Evolutionary conservation across 2,329 filamentous ascomycete species (phyloP).

Genomic region (Nigrograna mackinnonii): DNA sequence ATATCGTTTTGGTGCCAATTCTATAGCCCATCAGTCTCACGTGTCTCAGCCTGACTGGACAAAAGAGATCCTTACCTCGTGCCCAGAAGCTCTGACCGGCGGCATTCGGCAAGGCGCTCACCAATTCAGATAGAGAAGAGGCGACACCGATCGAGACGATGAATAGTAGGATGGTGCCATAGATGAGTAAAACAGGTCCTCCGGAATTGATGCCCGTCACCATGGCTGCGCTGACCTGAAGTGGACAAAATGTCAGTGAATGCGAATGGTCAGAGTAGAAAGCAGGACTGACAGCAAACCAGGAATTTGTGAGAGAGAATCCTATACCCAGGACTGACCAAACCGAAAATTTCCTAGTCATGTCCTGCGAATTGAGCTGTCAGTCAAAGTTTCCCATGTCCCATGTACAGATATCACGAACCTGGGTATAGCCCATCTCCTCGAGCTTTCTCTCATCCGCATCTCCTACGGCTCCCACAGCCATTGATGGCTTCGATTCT

Average conservation of each 20-base stretch:
- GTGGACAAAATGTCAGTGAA: no score
- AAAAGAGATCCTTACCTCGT: no score
- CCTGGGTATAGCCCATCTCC: conserved; percentile 47
- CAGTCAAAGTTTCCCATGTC: conserved; percentile 13
- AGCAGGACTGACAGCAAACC: conserved; percentile 31
- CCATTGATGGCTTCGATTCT: conserved; percentile 1
- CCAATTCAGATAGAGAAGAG: conserved; percentile 46
- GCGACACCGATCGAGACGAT: conserved; percentile 46
- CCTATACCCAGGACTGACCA: conserved; percentile 48
- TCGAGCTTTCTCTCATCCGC: conserved; percentile 41
- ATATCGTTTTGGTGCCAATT: conserved; percentile 45
- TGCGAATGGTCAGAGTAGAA: no score
- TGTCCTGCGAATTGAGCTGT: conserved; percentile 46
- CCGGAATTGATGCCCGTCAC: conserved; percentile 51
- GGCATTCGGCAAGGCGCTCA: conserved; percentile 49
- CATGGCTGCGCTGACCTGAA: conserved; percentile 45
- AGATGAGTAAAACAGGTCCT: conserved; percentile 48
- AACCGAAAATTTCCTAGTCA: conserved; percentile 47
- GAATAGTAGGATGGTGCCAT: conserved; percentile 47
- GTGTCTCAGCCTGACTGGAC: no score
- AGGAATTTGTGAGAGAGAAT: conserved; percentile 51
- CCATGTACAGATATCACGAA: no score
- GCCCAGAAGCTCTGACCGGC: conserved; percentile 53
- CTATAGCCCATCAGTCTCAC: no score
- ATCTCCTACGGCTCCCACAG: conserved; percentile 10